Base-by-base conservation (phyloP, 2,329 filamentous ascomycete genomes). In the Hypoxylon rubiginosum region DNA sequence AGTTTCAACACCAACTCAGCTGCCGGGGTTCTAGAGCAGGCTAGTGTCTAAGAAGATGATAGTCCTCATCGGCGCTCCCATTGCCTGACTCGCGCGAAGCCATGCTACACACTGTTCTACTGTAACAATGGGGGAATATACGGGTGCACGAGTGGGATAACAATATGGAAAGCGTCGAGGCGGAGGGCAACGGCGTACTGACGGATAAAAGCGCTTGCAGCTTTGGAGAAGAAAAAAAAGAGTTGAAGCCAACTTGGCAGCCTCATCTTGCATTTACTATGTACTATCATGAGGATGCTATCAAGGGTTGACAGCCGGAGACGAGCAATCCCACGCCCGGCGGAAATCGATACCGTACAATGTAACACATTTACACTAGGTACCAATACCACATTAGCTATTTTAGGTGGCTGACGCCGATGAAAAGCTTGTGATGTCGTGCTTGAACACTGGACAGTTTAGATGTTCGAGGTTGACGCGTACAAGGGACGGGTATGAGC, bases 401-500 rank as follows among this genome's bases (percentile, higher is more conserved):
- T 26, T 24, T 45, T 39, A 17, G 36, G 53, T 48, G 30, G n/a
- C 28, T 46, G 43, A 49, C 13, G 17, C 30, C 32, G 45, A 48
- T 43, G 64, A 46, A 46, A 56, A 45, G 52, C 41, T 45, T 62
- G 36, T 57, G 39, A 64, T 67, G 67, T 70, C 67, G 67, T 70
- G 67, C 67, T 61, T 45, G 55, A 68, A 68, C 45, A 49, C 67
- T 61, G 49, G 51, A 68, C 50, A 52, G 32, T 46, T 61, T 19
- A 57, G 67, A 62, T 61, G 45, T 50, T 66, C 24, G 52, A 60
- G 58, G 58, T 62, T 65, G 61, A 67, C 67, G 61, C 58, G 67
- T 69, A 64, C 64, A 67, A 64, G 67, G 66, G 64, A 64, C 43
- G 60, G 58, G 63, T 69, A 64, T 69, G 67, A 67, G 60, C 56